Conservation (phyloP, 805 yeast species). For the Saccharomycopsis sp. region DNA sequence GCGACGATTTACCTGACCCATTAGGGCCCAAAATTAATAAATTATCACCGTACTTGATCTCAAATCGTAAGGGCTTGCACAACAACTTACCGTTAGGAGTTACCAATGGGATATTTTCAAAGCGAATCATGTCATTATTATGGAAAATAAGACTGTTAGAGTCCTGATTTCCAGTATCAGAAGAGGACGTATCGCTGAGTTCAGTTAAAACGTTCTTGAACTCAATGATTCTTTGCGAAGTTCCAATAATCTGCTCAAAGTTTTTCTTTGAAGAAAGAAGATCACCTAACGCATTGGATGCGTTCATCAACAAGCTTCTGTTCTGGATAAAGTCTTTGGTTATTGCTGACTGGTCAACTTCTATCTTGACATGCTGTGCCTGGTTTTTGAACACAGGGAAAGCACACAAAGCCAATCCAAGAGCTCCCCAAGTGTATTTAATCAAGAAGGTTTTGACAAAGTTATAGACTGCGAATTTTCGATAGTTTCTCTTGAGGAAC, state of each 20-base stretch:
- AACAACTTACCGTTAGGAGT: conserved; percentile 80
- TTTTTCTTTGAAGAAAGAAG: conserved; percentile 80
- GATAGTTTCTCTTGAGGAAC: conserved; percentile 70
- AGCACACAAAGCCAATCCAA: conserved; percentile 81
- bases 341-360: conserved; percentile 17
- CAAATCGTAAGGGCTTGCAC: conserved; percentile 59
- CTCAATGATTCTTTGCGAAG: conserved; percentile 65
- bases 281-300: conserved; percentile 84
- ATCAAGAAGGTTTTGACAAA: conserved; percentile 83
- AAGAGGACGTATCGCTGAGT: conserved; percentile 22
- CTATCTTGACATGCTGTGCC: conserved; percentile 34
- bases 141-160: conserved; percentile 30
- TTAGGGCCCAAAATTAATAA: conserved; percentile 90
- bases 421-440: conserved; percentile 94
- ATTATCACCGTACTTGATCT: conserved; percentile 76
- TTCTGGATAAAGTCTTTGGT: conserved; percentile 63
- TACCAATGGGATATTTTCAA: conserved; percentile 68
- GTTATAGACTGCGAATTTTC: conserved; percentile 70
- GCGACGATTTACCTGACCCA: conserved; percentile 92
- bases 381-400: conserved; percentile 74
- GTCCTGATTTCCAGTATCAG: conserved; percentile 18
- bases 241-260: conserved; percentile 77
- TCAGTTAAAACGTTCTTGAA: conserved; percentile 57
- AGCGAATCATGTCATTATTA: conserved; percentile 58
- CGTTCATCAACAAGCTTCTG: conserved; percentile 73